Conservation (phyloP, 345 rosid species). For the Anacardium occidentale region DNA sequence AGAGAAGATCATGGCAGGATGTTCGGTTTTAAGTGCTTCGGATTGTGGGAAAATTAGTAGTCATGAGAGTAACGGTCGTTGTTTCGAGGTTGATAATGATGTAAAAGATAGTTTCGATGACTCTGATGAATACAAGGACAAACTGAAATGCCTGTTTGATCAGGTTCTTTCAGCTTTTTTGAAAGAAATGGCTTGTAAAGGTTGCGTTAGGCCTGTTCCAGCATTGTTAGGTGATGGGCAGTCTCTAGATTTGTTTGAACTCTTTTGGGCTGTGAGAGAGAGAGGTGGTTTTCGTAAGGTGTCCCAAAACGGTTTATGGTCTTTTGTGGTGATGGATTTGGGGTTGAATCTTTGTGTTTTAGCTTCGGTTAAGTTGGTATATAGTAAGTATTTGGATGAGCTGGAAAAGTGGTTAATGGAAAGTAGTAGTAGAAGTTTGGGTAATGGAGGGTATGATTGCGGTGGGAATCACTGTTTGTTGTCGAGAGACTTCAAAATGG, state of each 20-base stretch:
- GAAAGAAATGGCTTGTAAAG: slow-evolving; percentile 40
- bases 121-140: slow-evolving; percentile 32
- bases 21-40: slow-evolving; percentile 40
- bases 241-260: slow-evolving; percentile 57
- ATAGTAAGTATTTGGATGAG: slow-evolving; percentile 50
- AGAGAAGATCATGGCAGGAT: slow-evolving; percentile 50
- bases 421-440: slow-evolving; percentile 25
- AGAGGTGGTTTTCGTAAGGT: slow-evolving; percentile 61
- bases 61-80: slow-evolving; percentile 19
- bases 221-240: slow-evolving; percentile 47
- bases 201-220: slow-evolving; percentile 48
- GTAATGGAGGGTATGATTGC: slow-evolving; percentile 21
- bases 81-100: slow-evolving; percentile 17
- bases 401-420: slow-evolving; percentile 52
- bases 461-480: slow-evolving; percentile 27
- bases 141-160: slow-evolving; percentile 48
- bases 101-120: slow-evolving; percentile 14
- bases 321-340: slow-evolving; percentile 44
- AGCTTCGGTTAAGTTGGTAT: slow-evolving; percentile 48
- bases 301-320: slow-evolving; percentile 51
- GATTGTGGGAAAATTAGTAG: slow-evolving; percentile 24
- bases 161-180: slow-evolving; percentile 46
- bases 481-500: slow-evolving; percentile 41
- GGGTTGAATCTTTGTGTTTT: slow-evolving; percentile 41
- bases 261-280: slow-evolving; percentile 56